Conservation (phyloP, 176 grass and related monocot genomes). For the Olyra latifolia region DNA sequence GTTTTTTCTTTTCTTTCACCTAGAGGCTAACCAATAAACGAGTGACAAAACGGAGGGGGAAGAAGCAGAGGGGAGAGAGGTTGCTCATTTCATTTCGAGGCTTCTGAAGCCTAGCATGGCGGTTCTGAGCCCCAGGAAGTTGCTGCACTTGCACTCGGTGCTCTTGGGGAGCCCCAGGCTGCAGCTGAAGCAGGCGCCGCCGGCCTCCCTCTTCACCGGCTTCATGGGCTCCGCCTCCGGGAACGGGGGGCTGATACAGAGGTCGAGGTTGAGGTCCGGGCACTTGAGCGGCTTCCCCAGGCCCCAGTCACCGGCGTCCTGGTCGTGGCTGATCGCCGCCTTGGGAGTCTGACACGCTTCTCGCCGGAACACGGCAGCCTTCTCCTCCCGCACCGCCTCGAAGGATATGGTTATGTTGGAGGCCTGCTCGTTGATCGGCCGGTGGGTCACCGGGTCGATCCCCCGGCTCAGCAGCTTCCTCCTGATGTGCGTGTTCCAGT, state of each 20-base stretch:
- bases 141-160: constrained; percentile 69
- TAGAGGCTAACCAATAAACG: constrained; percentile 51
- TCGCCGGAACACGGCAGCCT: constrained; percentile 37
- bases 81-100: constrained; percentile 74
- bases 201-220: constrained; percentile 55
- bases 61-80: background rate
- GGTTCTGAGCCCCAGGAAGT: constrained; percentile 60
- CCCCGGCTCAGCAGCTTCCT: constrained; percentile 78
- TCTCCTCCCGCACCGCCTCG: constrained; percentile 43
- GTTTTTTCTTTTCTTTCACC: constrained; percentile 42
- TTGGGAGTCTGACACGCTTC: constrained; percentile 1
- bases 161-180: constrained; percentile 67
- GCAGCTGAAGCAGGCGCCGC: constrained; percentile 77
- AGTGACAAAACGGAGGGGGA: constrained; percentile 22
- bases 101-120: constrained; percentile 82
- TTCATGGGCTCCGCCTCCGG: constrained; percentile 47
- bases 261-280: constrained; percentile 89
- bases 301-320: constrained; percentile 28
- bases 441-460: constrained; percentile 79
- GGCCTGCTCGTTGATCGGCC: constrained; percentile 51
- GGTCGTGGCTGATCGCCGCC: constrained; percentile 3
- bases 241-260: constrained; percentile 80
- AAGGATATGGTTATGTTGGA: constrained; percentile 74
- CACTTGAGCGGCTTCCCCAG: constrained; percentile 65
- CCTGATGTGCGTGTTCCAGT: constrained; percentile 98